Conservation (phyloP, 345 rosid genomes). For the Gossypium bickii region DNA sequence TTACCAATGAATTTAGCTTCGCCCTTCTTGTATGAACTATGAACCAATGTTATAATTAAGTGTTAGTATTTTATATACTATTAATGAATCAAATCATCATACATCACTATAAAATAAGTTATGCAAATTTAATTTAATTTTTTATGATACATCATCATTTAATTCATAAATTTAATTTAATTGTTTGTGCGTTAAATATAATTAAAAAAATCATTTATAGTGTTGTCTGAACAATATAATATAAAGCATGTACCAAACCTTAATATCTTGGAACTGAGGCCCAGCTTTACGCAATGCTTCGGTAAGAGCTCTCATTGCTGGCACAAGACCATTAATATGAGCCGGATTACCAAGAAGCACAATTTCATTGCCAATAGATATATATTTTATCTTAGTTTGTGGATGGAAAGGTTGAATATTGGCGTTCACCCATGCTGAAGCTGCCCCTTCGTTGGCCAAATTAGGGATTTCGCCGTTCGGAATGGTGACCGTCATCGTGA, state of each 20-base stretch:
- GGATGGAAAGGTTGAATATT: conserved; percentile 60
- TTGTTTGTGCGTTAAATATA: too few relatives aligned
- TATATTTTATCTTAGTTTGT: conserved; percentile 54
- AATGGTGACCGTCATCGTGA: conserved; percentile 51
- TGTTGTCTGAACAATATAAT: too few relatives aligned
- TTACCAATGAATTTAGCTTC: too few relatives aligned
- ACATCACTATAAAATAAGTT: too few relatives aligned
- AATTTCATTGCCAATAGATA: conserved; percentile 74
- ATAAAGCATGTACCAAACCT: conserved; percentile 34
- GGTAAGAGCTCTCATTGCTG: conserved; percentile 59
- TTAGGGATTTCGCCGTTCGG: conserved; percentile 57
- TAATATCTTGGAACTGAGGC: conserved; percentile 33
- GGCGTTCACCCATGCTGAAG: conserved; percentile 53
- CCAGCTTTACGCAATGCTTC: conserved; percentile 55
- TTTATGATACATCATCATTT: too few relatives aligned
- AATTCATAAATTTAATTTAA: too few relatives aligned
- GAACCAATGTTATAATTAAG: too few relatives aligned
- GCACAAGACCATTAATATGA: conserved; percentile 49
- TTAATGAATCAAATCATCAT: too few relatives aligned
- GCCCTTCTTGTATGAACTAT: too few relatives aligned
- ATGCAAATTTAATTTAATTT: too few relatives aligned
- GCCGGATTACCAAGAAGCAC: conserved; percentile 34
- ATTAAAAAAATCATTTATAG: too few relatives aligned
- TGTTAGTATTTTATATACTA: too few relatives aligned
- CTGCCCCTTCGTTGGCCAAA: conserved; percentile 32